Percentiles rank a stretch among this genome's conserved stretches.
These are phyloP conservation scores for Xylaria nigripes DNA, from an alignment of 495 filamentous ascomycete species.

Conservation along the genomic window DNA sequence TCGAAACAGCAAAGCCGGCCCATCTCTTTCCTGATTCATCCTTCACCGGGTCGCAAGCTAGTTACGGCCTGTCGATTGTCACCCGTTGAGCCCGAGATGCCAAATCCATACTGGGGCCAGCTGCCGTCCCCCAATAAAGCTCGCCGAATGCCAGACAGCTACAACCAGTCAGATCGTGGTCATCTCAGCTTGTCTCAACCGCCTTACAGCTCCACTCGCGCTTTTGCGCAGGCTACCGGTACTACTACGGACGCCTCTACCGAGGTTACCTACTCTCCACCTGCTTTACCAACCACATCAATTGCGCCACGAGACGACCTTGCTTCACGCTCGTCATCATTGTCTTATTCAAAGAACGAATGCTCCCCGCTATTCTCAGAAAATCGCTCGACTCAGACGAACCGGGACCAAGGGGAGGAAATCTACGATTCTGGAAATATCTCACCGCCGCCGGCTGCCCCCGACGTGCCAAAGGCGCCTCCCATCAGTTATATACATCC, in stretches of 20 bases:
- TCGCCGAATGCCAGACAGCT: conserved; percentile 37
- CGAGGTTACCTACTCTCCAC: conserved; percentile 44
- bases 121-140: conserved; percentile 30
- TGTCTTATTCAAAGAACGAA: conserved; percentile 38
- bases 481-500: conserved; percentile 51
- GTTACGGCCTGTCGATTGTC: background rate
- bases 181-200: conserved; percentile 22
- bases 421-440: conserved; percentile 28
- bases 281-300: conserved; percentile 41
- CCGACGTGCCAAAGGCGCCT: conserved; percentile 51
- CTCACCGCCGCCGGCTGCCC: conserved; percentile 43
- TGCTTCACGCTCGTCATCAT: conserved; percentile 42
- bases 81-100: conserved; percentile 13
- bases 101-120: conserved; percentile 34
- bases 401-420: conserved; percentile 25
- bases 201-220: conserved; percentile 31
- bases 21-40: conserved; percentile 12
- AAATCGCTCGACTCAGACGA: conserved; percentile 29
- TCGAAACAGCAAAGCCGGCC: conserved; percentile 10
- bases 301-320: conserved; percentile 39
- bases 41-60: conserved; percentile 21
- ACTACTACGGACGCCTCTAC: conserved; percentile 34
- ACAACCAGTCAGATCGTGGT: conserved; percentile 28
- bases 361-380: conserved; percentile 36
- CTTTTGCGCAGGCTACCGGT: conserved; percentile 37